A percentile compares a stretch with the other conserved stretches of the same genome.
Conservation (phyloP, 768 basidiomycete species). For the Boletellus sp. region DNA sequence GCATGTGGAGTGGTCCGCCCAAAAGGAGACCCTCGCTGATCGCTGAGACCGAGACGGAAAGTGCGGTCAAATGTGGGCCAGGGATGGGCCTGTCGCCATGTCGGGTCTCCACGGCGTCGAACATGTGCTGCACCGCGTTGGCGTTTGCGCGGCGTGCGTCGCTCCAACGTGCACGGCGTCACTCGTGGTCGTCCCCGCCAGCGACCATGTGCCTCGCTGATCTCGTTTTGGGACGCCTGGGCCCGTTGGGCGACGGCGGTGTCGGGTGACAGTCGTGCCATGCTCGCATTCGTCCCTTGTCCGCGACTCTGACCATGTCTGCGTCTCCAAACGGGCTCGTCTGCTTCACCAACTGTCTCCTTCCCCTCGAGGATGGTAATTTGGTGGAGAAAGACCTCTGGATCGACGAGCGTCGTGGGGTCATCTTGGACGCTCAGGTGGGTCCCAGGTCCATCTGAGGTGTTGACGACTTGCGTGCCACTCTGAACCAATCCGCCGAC, state of each 20-base stretch:
- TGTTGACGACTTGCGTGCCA: not conserved
- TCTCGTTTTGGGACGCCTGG: not conserved
- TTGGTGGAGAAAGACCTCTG: constrained; percentile 73
- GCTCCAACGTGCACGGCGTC: too few species aligned
- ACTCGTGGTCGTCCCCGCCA: too few species aligned
- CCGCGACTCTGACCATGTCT: constrained; percentile 18
- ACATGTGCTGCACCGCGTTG: too few species aligned
- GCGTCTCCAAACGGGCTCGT: constrained; percentile 56
- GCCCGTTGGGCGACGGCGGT: not conserved
- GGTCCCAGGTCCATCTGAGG: constrained; percentile 1
- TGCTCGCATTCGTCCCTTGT: constrained; percentile 3
- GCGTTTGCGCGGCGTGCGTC: too few species aligned
- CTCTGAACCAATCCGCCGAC: constrained; percentile 2
- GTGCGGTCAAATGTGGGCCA: too few species aligned
- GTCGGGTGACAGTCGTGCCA: not conserved
- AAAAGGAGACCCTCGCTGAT: too few species aligned
- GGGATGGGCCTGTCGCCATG: too few species aligned
- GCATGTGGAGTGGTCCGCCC: too few species aligned
- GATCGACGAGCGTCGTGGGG: constrained; percentile 72
- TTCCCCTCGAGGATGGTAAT: constrained; percentile 76
- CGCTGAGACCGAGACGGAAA: too few species aligned
- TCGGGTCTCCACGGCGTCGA: too few species aligned
- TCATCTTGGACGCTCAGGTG: constrained; percentile 75
- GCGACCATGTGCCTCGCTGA: constrained; percentile 13
- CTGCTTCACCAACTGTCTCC: constrained; percentile 84